Evolutionary conservation across 208 protist species (phyloP), one percentile per base, ranked within the genome.

Genomic region (Trypanosoma theileri): DNA sequence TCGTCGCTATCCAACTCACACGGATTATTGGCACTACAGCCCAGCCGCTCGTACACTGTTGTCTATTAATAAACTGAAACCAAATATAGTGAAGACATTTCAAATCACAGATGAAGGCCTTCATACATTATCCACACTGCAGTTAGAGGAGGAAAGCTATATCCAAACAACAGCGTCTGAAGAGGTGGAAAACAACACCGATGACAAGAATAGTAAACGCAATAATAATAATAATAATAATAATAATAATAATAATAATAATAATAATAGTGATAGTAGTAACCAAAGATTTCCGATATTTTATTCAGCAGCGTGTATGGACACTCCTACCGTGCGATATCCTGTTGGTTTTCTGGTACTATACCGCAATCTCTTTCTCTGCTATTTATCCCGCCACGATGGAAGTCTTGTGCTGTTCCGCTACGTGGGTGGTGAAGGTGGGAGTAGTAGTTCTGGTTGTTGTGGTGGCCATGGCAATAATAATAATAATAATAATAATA

Each of bases 81-180:
- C 80, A 11, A 66, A 26, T 12, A 65, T 82, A 6, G 31, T 91
- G 26, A 91, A 91, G 70, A 75, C 75, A 35, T 73, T 91, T 70
- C 50, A 75, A 57, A 65, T 86, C 17, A 57, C 40, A 13, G 52
- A 67, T 19, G 48, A 63, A 26, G 53, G 42, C 0, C 45, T 74
- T 42, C 55, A 45, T 31, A 12, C 24, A 26, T 21, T 74, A 35
- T 42, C 60, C 1, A 44, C 48, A 22, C 8, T 74, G 41, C 45
- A 50, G 8, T 42, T 74, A 28, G 59, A 60, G 11, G 69, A 74
- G 16, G 45, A 45, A 4, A 21, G 44, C n/a, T 35, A 35, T 6
- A 35, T 6, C 28, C 28, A 35, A 35, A 35, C 6, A 8, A 35
- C 28, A 35, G 28, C 4, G 28, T 1, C 1, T 41, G 42, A 13